These are phyloP conservation scores for Polygonum maritimum DNA, from an alignment of 148 eudicot species.

Conservation along the genomic window DNA sequence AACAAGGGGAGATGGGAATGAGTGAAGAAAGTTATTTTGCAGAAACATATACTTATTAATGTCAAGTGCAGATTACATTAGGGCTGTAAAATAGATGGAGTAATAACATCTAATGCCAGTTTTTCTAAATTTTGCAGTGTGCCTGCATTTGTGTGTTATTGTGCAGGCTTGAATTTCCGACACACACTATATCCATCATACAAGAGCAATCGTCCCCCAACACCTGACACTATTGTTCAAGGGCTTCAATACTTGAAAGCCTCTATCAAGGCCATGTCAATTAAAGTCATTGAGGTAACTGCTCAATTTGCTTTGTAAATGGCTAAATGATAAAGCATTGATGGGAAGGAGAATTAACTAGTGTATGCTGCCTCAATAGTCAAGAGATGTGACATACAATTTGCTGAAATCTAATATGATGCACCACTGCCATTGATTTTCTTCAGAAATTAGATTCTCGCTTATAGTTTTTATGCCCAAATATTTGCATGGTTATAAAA, in stretches of 20 bases:
- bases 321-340: neutral
- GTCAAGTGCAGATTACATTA: neutral
- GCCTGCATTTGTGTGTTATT: slow-evolving; percentile 11
- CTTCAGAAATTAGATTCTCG: neutral
- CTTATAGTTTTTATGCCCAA: neutral
- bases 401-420: neutral
- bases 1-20: neutral
- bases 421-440: neutral
- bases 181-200: slow-evolving; percentile 80
- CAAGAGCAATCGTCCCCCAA: slow-evolving; percentile 94
- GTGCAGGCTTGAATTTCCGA: slow-evolving; percentile 77
- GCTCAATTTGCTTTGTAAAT: neutral
- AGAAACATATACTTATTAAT: neutral
- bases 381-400: neutral
- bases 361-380: neutral
- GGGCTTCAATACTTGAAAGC: slow-evolving; percentile 97
- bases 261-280: slow-evolving; percentile 84
- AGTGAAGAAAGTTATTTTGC: neutral
- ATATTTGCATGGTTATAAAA: neutral
- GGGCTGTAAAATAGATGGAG: neutral
- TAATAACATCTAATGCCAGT: neutral
- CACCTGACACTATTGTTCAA: slow-evolving; percentile 97
- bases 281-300: slow-evolving; percentile 88
- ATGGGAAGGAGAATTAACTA: neutral
- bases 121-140: slow-evolving; percentile 6